phyloP scores from a whole-genome alignment of 805 yeast genomes.

The Barnettozyma pratensis region DNA sequence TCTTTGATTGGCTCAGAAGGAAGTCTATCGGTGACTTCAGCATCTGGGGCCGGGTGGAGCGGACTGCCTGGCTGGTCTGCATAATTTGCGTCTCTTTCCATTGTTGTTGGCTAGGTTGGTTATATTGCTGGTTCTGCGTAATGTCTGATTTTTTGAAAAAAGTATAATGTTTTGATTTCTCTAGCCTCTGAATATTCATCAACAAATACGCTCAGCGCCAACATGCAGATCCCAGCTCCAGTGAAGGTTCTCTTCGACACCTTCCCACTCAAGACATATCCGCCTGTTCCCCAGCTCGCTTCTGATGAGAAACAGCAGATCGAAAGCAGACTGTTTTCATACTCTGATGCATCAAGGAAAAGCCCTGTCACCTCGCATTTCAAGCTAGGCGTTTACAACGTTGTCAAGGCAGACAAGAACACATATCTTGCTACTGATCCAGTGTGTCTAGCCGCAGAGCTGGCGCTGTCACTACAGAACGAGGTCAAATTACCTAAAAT shows the following conservation, averaged over 20 bases:
- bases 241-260: slow-evolving; percentile 41
- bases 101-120: neutral
- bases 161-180: neutral
- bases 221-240: slow-evolving; percentile 32
- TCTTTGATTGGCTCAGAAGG: slow-evolving; percentile 9
- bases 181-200: neutral
- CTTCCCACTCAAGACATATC: slow-evolving; percentile 45
- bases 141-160: no score
- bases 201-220: neutral
- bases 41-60: slow-evolving; percentile 20
- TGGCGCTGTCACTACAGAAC: slow-evolving; percentile 43
- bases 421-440: slow-evolving; percentile 53
- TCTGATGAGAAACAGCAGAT: slow-evolving; percentile 23
- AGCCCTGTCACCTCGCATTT: slow-evolving; percentile 26
- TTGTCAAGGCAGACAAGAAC: slow-evolving; percentile 27
- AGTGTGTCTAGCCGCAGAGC: slow-evolving; percentile 41
- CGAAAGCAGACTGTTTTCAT: slow-evolving; percentile 22
- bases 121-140: neutral
- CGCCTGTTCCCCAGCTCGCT: slow-evolving; percentile 30
- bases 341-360: neutral
- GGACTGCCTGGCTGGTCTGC: slow-evolving; percentile 22
- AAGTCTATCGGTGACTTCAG: slow-evolving; percentile 10
- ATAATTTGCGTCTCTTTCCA: slow-evolving; percentile 7
- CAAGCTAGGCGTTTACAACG: slow-evolving; percentile 50
- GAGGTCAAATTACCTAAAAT: slow-evolving; percentile 36